phyloP scores from a whole-genome alignment of 2,329 filamentous ascomycete species.

The Cytospora schulzeri region DNA sequence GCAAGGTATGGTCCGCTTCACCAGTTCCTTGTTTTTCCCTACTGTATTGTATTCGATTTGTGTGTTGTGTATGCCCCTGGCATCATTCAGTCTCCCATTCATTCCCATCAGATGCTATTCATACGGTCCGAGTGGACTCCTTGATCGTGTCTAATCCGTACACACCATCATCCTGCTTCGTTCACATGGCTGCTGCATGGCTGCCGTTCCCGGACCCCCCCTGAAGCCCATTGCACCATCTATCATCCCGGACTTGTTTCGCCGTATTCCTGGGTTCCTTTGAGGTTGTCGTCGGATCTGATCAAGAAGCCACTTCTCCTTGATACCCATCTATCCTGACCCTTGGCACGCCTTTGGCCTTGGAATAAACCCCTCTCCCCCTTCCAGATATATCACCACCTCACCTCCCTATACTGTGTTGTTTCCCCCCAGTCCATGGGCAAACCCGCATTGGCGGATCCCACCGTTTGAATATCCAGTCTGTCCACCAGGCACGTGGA shows the following conservation, averaged over 20 bases:
- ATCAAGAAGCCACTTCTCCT: neutral
- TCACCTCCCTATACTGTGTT: neutral
- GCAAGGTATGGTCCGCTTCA: neutral
- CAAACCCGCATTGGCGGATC: neutral
- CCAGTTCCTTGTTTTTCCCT: neutral
- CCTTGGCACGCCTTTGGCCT: neutral
- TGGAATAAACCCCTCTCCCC: neutral
- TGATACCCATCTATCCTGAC: neutral
- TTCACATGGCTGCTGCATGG: neutral
- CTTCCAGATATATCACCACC: too few species aligned
- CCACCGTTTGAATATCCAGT: neutral
- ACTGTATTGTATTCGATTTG: neutral
- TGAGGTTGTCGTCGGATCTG: neutral
- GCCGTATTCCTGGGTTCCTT: neutral
- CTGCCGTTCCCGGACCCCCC: neutral
- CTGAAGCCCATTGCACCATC: too few species aligned
- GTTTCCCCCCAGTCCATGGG: neutral
- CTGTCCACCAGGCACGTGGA: neutral
- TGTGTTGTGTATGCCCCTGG: neutral
- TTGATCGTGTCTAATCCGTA: neutral
- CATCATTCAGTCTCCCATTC: neutral
- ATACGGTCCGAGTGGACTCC: neutral
- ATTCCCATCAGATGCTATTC: neutral
- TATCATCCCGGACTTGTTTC: neutral
- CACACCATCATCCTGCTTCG: neutral